Evolutionary conservation across 108 stramenopile genomes (phyloP).

Genomic region (Nitzschia putrida): DNA sequence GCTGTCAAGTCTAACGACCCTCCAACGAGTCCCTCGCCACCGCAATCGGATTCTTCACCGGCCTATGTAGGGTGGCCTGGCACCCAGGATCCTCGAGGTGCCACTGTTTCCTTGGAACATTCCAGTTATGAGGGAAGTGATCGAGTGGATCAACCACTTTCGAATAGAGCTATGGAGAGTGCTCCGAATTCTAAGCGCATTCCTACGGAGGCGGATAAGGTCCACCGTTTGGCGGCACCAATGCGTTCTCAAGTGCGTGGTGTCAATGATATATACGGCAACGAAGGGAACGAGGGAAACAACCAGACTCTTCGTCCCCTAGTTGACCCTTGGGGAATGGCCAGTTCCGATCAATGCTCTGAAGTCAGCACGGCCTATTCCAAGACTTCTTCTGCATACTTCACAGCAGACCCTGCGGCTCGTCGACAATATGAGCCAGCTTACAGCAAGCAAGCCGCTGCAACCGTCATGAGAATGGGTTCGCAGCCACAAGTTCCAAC

Average conservation of each 20-base stretch:
- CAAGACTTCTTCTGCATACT: conserved; percentile 54
- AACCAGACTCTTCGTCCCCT: background rate
- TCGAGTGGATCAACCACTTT: background rate
- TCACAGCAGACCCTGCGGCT: conserved; percentile 20
- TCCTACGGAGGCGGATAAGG: conserved; percentile 13
- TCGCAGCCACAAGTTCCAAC: conserved; percentile 38
- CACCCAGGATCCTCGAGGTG: conserved; percentile 68
- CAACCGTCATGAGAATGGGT: conserved; percentile 32
- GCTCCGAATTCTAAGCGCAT: background rate
- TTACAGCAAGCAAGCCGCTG: conserved; percentile 9
- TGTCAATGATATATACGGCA: conserved; percentile 8
- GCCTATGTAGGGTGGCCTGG: conserved; percentile 77
- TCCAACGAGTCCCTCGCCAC: conserved; percentile 22
- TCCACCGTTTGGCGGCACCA: conserved; percentile 11
- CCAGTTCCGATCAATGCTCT: conserved; percentile 10
- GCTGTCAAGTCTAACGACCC: background rate
- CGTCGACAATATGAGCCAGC: conserved; percentile 3
- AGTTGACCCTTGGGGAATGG: conserved; percentile 14
- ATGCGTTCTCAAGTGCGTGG: conserved; percentile 11
- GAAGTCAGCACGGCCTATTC: conserved; percentile 39
- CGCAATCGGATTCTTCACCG: conserved; percentile 31
- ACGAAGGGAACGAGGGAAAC: background rate
- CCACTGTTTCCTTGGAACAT: conserved; percentile 41
- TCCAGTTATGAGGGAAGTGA: conserved; percentile 68
- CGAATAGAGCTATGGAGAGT: background rate